Base-by-base conservation (phyloP, 2,329 filamentous ascomycete species). In the Penicillium digitatum region DNA sequence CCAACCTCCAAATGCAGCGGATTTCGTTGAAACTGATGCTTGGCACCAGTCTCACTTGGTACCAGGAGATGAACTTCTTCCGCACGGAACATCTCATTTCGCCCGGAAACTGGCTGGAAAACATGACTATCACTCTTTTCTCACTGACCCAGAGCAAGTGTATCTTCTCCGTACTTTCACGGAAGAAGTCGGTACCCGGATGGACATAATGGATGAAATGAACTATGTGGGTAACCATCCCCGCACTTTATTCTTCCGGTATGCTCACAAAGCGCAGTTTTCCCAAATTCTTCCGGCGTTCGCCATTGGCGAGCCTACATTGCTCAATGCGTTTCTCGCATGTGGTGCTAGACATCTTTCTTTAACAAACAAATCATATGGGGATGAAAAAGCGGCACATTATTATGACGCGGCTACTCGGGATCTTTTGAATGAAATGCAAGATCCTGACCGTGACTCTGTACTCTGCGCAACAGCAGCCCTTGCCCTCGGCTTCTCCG, bases 101-200 rank as follows among this genome's bases (percentile, higher is more conserved):
- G 70, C 74, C 11, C 71, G 72, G 48, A 67, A 74, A 59, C 62
- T 70, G 52, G 62, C 71, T 37, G 75, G 74, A 20, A 75, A 75
- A 16, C 69, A 76, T 22, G 75, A 74, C 54, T 76, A 77, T 29
- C 76, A 83, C 35, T 82, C 88, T 48, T 89, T 84, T 62, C 79
- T 96, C 43, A 86, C 83, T 60, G 84, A 83, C 3, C 82, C 86
- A 10, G 89, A 95, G 55, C 90, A 96, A 69, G 82, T 94, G 0
- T 76, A 87, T n/a, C 91, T 91, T 68, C 90, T 96, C 87, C 90
- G 95, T 70, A 86, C 91, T 0, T 97, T 95, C 69, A 87, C 95
- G 7, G 88, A 95, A 66, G 88, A 96, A 62, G 89, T 97, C 2
- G 91, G 88, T 0, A 74, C 90, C 3, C 96, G 93, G 90, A 95